These are phyloP conservation scores for Collariella sp. DNA, from an alignment of 495 filamentous ascomycete species.

Conservation along the genomic window DNA sequence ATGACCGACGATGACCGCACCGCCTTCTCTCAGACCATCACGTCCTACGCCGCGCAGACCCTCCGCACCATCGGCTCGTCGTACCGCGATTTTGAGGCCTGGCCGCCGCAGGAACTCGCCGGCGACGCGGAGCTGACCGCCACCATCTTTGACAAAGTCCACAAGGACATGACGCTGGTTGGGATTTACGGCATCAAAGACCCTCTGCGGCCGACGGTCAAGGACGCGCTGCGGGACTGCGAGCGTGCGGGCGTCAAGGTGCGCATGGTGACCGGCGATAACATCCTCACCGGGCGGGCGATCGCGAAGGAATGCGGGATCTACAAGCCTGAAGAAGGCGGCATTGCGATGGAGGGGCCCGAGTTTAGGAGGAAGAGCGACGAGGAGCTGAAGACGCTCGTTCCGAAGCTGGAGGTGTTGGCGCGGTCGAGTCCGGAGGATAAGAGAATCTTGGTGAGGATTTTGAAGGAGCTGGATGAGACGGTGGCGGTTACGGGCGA, in stretches of 20 bases:
- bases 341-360: constrained; percentile 76
- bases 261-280: constrained; percentile 89
- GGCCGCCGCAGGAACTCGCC: constrained; percentile 74
- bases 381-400: constrained; percentile 56
- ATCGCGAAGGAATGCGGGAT: constrained; percentile 86
- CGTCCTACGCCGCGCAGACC: constrained; percentile 70
- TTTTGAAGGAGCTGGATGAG: constrained; percentile 65
- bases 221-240: constrained; percentile 64
- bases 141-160: constrained; percentile 62
- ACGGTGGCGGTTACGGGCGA: constrained; percentile 83
- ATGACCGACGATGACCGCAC: constrained; percentile 51
- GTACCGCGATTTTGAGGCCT: constrained; percentile 82
- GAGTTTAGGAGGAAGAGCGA: constrained; percentile 69
- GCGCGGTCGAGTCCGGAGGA: constrained; percentile 83
- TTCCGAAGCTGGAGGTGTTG: constrained; percentile 71
- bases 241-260: constrained; percentile 71
- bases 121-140: constrained; percentile 57
- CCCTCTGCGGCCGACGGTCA: constrained; percentile 73
- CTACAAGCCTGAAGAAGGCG: constrained; percentile 59
- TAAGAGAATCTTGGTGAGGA: constrained; percentile 68
- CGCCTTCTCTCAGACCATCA: constrained; percentile 57
- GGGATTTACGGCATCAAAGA: constrained; percentile 86
- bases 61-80: constrained; percentile 79
- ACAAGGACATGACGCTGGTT: constrained; percentile 64
- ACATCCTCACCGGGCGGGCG: constrained; percentile 68